phyloP scores from a whole-genome alignment of 176 grass and related monocot species.

The Eleusine coracana region DNA sequence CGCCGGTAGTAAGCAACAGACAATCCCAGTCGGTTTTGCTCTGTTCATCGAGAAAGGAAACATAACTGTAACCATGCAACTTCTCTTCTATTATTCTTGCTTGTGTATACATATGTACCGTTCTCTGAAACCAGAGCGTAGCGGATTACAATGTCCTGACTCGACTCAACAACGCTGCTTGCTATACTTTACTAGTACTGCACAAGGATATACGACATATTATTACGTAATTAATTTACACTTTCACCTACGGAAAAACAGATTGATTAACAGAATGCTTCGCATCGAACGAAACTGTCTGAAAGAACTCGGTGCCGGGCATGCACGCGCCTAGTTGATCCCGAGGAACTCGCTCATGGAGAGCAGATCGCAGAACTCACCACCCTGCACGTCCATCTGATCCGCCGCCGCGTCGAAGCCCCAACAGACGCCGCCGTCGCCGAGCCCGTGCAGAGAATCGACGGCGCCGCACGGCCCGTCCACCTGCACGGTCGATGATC shows the following conservation, averaged over 20 bases:
- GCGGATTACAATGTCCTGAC: not conserved
- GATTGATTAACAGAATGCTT: not conserved
- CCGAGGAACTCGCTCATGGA: conserved; percentile 54
- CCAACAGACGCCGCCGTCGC: conserved; percentile 54
- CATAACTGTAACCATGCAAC: not conserved
- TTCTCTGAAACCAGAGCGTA: not conserved
- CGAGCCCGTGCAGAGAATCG: conserved; percentile 49
- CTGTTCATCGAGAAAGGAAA: not conserved
- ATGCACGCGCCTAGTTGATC: conserved; percentile 47
- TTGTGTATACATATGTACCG: not conserved
- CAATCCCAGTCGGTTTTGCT: not conserved
- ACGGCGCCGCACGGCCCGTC: conserved; percentile 35
- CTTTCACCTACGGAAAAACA: not conserved
- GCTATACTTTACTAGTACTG: conserved; percentile 17
- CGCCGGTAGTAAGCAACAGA: no score
- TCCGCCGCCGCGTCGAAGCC: conserved; percentile 49
- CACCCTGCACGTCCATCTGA: conserved; percentile 45
- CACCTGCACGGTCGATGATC: conserved; percentile 30
- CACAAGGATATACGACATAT: conserved; percentile 8
- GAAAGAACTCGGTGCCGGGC: no score
- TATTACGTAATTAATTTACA: conserved; percentile 40
- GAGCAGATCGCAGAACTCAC: conserved; percentile 54
- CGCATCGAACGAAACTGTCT: conserved; percentile 21
- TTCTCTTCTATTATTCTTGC: not conserved
- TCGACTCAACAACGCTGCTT: conserved; percentile 26